These are phyloP conservation scores for Apiospora phragmitis DNA, from an alignment of 2,329 filamentous ascomycete genomes.

Conservation along the genomic window DNA sequence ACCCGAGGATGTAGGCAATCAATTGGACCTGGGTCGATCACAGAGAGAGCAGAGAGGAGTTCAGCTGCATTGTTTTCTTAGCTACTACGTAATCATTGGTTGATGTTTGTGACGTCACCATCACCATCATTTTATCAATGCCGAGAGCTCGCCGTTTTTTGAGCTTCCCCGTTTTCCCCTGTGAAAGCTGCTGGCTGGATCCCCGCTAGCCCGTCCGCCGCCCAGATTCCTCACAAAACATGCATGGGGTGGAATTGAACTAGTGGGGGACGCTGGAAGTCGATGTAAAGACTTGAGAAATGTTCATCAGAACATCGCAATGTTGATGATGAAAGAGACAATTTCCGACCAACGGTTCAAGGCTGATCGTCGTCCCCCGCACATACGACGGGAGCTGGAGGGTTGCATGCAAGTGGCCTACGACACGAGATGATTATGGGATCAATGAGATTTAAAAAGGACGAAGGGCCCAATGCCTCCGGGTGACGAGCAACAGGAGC, in stretches of 20 bases:
- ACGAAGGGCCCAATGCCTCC: neutral
- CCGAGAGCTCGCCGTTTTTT: neutral
- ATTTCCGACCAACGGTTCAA: neutral
- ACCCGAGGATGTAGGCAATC: neutral
- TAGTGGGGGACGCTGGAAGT: neutral
- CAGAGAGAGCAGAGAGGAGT: neutral
- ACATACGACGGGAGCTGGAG: neutral
- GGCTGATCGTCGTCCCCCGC: neutral
- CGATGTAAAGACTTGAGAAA: neutral
- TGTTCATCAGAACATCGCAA: neutral
- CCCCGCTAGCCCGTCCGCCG: neutral
- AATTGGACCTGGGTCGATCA: neutral
- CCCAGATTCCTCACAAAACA: neutral
- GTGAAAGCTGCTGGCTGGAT: neutral
- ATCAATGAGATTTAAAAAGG: neutral
- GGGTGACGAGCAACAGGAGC: neutral
- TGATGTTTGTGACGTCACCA: slow-evolving; percentile 7
- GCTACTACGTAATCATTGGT: slow-evolving; percentile 11
- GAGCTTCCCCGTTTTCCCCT: neutral
- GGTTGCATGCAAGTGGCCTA: neutral
- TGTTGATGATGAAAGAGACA: neutral
- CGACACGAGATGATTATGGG: neutral
- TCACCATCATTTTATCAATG: neutral
- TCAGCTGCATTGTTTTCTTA: neutral
- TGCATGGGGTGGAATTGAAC: neutral